phyloP scores from a whole-genome alignment of 352 stramenopile species.

The Phytophthora sansomeana region DNA sequence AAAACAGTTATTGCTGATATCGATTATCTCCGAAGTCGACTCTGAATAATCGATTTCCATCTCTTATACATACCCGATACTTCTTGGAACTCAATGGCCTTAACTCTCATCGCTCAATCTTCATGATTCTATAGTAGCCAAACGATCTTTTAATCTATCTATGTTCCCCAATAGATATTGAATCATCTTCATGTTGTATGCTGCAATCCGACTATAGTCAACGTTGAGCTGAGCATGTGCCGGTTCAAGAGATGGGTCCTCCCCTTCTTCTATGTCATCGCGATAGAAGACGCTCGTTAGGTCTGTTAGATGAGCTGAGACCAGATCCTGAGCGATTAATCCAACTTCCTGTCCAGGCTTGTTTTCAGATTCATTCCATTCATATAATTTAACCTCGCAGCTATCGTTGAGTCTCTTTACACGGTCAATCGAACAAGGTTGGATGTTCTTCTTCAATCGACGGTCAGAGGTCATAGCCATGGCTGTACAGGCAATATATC shows the following conservation, averaged over 20 bases:
- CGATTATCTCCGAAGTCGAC: too few relatives aligned
- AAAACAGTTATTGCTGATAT: constrained; percentile 13
- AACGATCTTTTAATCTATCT: not conserved
- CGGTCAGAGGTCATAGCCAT: constrained; percentile 14
- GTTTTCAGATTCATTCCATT: constrained; percentile 19
- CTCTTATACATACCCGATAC: too few relatives aligned
- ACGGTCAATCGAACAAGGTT: constrained; percentile 1
- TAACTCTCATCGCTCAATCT: not conserved
- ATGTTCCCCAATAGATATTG: constrained; percentile 3
- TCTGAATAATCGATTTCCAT: too few relatives aligned
- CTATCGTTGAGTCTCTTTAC: constrained; percentile 10
- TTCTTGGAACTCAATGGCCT: not conserved
- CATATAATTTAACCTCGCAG: constrained; percentile 7
- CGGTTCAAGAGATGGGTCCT: constrained; percentile 8
- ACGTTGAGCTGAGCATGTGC: constrained; percentile 11
- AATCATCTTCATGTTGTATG: constrained; percentile 23
- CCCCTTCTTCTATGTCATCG: constrained; percentile 10
- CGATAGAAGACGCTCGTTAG: constrained; percentile 12
- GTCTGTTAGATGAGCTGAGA: constrained; percentile 14
- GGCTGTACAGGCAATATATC: not conserved
- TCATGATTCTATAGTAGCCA: too few relatives aligned
- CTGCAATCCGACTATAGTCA: constrained; percentile 8
- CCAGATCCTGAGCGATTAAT: constrained; percentile 13
- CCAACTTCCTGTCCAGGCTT: constrained; percentile 6
- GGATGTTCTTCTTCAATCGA: constrained; percentile 10